Conservation (phyloP, 1,284 basidiomycete species). For the Neolentinus lepideus region DNA sequence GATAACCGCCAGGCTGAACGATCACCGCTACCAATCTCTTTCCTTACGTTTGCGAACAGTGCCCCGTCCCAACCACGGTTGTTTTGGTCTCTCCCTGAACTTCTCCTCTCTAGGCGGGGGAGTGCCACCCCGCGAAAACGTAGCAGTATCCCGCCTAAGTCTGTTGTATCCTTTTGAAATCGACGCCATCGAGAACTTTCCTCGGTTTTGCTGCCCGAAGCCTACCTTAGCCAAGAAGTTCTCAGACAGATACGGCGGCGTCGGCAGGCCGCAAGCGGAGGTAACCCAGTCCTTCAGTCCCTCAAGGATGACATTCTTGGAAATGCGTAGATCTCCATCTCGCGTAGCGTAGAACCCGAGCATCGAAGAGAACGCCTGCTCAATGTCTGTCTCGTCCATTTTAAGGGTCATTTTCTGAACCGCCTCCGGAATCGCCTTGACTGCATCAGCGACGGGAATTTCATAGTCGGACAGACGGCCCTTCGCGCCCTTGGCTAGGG, state of each 20-base stretch:
- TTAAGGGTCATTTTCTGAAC: constrained; percentile 25
- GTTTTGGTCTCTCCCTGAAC: no score
- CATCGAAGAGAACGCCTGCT: constrained; percentile 63
- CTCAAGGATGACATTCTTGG: constrained; percentile 42
- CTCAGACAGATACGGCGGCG: constrained; percentile 42
- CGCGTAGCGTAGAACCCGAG: constrained; percentile 75
- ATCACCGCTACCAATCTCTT: no score
- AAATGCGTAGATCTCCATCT: constrained; percentile 39
- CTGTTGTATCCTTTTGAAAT: no score
- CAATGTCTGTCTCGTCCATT: constrained; percentile 50
- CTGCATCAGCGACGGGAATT: constrained; percentile 7
- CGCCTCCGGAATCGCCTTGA: constrained; percentile 11
- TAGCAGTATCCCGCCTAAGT: no score
- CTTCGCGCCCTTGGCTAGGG: constrained; percentile 10
- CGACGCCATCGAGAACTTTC: not conserved
- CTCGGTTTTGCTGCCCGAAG: constrained; percentile 4
- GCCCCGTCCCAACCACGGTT: no score
- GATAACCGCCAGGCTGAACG: no score
- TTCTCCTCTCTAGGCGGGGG: no score
- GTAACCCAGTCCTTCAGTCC: constrained; percentile 65
- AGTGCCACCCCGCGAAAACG: no score
- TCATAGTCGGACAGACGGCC: not conserved
- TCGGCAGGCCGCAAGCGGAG: constrained; percentile 39
- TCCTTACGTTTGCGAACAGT: no score
- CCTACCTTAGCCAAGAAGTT: constrained; percentile 37